phyloP scores from a whole-genome alignment of 345 rosid genomes.

The Eucalyptus sideroxylon region DNA sequence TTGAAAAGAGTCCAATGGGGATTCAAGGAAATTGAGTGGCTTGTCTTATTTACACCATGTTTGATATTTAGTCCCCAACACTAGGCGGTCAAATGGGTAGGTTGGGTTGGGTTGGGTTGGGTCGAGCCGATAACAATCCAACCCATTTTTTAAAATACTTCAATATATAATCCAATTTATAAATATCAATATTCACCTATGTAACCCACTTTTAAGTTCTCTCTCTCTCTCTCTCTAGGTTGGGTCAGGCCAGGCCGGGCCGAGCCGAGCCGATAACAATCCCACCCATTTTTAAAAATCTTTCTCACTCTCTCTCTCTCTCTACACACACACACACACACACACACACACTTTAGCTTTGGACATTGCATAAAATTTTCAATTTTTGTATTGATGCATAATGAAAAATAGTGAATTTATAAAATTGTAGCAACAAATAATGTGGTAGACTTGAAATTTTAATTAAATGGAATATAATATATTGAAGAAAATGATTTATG shows the following conservation, averaged over 20 bases:
- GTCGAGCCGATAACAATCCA: background rate
- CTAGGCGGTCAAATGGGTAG: background rate
- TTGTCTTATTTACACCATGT: background rate
- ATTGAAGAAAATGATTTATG: background rate
- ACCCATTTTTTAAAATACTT: no score
- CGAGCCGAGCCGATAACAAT: no score
- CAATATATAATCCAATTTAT: background rate
- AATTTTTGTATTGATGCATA: background rate
- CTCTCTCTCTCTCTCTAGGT: no score
- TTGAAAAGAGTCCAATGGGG: background rate
- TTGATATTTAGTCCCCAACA: background rate
- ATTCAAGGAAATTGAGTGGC: background rate
- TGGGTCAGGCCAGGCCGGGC: no score
- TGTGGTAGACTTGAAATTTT: background rate
- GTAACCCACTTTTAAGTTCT: background rate
- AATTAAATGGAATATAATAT: background rate
- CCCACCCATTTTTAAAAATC: no score
- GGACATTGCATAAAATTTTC: background rate
- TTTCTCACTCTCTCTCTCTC: no score
- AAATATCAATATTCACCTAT: background rate
- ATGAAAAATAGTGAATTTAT: background rate
- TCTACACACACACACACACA: no score
- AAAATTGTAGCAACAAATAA: background rate
- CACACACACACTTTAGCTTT: background rate
- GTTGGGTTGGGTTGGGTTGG: no score